A percentile compares a stretch with the other conserved stretches of the same genome.
phyloP scores from a whole-genome alignment of 371 early-diverging fungal genomes.

The Mucor indicus region DNA sequence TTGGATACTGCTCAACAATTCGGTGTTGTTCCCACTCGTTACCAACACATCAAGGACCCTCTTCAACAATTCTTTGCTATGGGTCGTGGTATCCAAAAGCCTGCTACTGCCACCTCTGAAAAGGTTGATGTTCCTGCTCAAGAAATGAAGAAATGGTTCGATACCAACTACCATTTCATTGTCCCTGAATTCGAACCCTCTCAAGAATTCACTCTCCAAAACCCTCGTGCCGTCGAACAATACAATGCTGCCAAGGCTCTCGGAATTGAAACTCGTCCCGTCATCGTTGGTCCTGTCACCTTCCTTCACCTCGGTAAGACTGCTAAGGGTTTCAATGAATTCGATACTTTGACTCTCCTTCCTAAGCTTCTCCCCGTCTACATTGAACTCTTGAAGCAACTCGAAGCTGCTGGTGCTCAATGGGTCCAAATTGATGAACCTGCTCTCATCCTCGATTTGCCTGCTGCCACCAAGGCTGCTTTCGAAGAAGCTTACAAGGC shows the following conservation, averaged over 20 bases:
- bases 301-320: slow-evolving; percentile 86
- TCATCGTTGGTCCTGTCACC: slow-evolving; percentile 89
- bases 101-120: slow-evolving; percentile 55
- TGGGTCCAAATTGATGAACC: slow-evolving; percentile 96
- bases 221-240: slow-evolving; percentile 80
- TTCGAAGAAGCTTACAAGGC: slow-evolving; percentile 64
- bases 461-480: slow-evolving; percentile 45
- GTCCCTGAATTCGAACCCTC: slow-evolving; percentile 84
- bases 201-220: slow-evolving; percentile 72
- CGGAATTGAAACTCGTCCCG: slow-evolving; percentile 90
- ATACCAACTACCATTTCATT: slow-evolving; percentile 93
- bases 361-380: slow-evolving; percentile 79
- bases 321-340: slow-evolving; percentile 61
- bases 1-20: slow-evolving; percentile 83
- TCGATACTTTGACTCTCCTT: slow-evolving; percentile 72
- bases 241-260: slow-evolving; percentile 89
- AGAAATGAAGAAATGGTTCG: slow-evolving; percentile 97
- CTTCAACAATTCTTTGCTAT: slow-evolving; percentile 95
- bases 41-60: slow-evolving; percentile 58
- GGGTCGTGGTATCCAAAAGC: slow-evolving; percentile 89
- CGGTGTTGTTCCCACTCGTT: slow-evolving; percentile 75
- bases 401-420: slow-evolving; percentile 85
- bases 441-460: slow-evolving; percentile 74
- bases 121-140: slow-evolving; percentile 90
- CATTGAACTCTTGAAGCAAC: slow-evolving; percentile 69